Evolutionary conservation across 306 rosid genomes (phyloP), one percentile per base, ranked within the genome.

Genomic region (Acacia crassicarpa): DNA sequence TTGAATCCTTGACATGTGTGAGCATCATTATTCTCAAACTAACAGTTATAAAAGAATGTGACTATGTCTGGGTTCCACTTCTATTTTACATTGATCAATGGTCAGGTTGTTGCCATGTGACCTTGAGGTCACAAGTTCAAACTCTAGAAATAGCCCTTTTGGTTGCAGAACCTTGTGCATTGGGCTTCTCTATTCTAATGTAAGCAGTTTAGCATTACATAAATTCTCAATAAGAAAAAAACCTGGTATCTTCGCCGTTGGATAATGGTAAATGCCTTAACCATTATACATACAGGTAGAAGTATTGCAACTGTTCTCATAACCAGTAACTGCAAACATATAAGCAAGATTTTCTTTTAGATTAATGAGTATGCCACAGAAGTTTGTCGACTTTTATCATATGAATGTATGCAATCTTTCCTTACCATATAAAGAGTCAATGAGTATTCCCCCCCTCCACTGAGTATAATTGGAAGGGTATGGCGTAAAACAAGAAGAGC

Each of bases 401-500:
- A 22, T 58, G 32, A 58, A 56, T 32, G 17, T 20, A 45, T 41
- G 30, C 25, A 15, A 53, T 51, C 11, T 20, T 76, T n/a, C 45
- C 88, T 87, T 85, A 92, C 97, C 81, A 51, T 83, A 61, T 81
- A 77, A 67, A 92, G 76, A 17, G 90, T 85, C 85, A 86, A 53
- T 9, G 97, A 78, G 84, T 87, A 85, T 70, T 86, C 93, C 77
- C 83, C 90, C 40, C 75, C 85, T 82, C 83, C 94, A 41, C 83
- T 77, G 54, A 93, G 77, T 88, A 91, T 74, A 41, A 91, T 54
- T 17, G 94, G 92, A 56, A 94, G 94, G 58, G 88, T 86, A 76
- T 91, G 95, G 58, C 97, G 92, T 76, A 92, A 85, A 58, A 91
- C 78, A 73, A 92, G 89, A 86, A 93, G 94, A 83, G 80, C 82